Conservation (phyloP, 306 rosid genomes). For the Castanopsis chinensis region DNA sequence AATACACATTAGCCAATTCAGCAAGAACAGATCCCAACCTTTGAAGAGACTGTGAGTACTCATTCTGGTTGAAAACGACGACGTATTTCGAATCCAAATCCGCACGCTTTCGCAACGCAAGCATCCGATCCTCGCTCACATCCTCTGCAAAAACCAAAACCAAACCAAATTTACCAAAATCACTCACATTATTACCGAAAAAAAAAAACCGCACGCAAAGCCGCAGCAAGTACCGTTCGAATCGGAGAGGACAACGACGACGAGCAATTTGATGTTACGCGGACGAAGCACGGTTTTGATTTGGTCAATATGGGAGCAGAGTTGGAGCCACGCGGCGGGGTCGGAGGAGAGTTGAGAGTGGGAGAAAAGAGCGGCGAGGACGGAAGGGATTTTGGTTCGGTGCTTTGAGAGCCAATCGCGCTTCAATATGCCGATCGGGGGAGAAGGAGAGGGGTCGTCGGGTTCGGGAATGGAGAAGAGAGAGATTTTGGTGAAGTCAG, state of each 20-base stretch:
- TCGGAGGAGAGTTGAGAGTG: slow-evolving; percentile 66
- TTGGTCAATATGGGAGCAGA: slow-evolving; percentile 87
- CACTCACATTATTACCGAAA: no score
- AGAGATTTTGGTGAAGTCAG: slow-evolving; percentile 67
- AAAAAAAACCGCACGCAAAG: no score
- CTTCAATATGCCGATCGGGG: slow-evolving; percentile 54
- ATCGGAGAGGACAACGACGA: slow-evolving; percentile 56
- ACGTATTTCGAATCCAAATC: slow-evolving; percentile 78
- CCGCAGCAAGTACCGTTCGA: neutral
- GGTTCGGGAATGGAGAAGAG: slow-evolving; percentile 38
- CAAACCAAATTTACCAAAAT: neutral
- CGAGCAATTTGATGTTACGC: slow-evolving; percentile 63
- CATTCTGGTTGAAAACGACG: slow-evolving; percentile 52
- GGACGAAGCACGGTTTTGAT: slow-evolving; percentile 60
- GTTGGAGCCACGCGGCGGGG: slow-evolving; percentile 82
- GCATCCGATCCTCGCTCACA: slow-evolving; percentile 79
- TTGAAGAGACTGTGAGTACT: slow-evolving; percentile 53
- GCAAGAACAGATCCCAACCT: slow-evolving; percentile 68
- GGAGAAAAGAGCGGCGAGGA: slow-evolving; percentile 61
- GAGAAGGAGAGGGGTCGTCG: slow-evolving; percentile 7
- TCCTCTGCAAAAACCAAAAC: slow-evolving; percentile 44
- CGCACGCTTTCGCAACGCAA: slow-evolving; percentile 84
- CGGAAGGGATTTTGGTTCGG: slow-evolving; percentile 80
- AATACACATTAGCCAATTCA: slow-evolving; percentile 63
- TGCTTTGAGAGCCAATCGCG: slow-evolving; percentile 86